Conservation (phyloP, 441 rosid species). For the Pelargonium myrrhifolium region DNA sequence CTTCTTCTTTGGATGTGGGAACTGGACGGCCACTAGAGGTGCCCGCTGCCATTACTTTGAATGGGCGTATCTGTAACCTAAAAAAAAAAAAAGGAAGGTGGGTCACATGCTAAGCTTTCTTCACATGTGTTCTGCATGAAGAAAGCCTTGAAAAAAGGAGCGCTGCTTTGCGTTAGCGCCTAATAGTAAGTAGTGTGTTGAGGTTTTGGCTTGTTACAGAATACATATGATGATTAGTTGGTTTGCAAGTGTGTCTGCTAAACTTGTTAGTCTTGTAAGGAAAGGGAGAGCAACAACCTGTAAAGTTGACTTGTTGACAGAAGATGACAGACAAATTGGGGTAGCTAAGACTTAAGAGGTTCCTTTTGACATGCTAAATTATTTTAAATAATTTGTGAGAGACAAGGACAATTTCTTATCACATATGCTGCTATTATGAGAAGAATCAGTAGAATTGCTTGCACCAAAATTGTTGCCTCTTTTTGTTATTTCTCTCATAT, state of each 20-base stretch:
- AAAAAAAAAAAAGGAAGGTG: constrained; percentile 16
- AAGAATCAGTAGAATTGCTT: not conserved
- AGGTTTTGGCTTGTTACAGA: too few species aligned
- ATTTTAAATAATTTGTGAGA: not conserved
- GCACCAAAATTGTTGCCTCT: too few species aligned
- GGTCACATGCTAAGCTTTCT: not conserved
- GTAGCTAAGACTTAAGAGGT: too few species aligned
- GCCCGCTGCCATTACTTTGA: constrained; percentile 53
- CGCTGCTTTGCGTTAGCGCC: too few species aligned
- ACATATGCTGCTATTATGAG: not conserved
- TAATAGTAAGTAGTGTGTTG: too few species aligned
- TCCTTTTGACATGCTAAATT: not conserved
- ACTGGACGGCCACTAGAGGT: constrained; percentile 59
- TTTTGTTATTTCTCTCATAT: too few species aligned
- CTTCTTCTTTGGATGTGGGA: constrained; percentile 64
- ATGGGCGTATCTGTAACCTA: constrained; percentile 46
- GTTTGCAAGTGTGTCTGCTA: too few species aligned
- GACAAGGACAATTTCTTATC: too few species aligned
- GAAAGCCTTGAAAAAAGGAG: too few species aligned
- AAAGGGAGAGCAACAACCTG: not conserved
- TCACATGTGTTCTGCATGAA: not conserved
- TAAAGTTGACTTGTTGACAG: not conserved
- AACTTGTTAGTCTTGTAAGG: too few species aligned
- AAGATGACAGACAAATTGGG: not conserved
- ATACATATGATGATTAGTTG: too few species aligned